A percentile compares a stretch with the other conserved stretches of the same genome.
Conservation (phyloP, 495 filamentous ascomycete genomes). For the Cercophora samala region DNA sequence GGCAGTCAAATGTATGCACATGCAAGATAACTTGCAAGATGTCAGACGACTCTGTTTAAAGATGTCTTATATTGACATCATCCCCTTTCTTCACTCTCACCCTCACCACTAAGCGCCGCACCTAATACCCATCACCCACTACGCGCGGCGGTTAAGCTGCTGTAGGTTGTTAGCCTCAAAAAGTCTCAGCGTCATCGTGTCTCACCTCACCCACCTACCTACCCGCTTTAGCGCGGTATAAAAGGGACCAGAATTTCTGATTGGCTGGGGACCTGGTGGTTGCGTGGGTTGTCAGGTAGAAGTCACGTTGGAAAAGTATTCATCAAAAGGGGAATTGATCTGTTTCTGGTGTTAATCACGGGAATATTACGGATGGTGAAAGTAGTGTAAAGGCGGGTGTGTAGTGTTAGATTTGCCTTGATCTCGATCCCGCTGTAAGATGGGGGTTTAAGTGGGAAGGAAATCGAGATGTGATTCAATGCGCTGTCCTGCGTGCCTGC, state of each 20-base stretch:
- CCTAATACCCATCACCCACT: neutral
- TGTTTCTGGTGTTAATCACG: neutral
- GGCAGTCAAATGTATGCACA: neutral
- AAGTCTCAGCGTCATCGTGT: neutral
- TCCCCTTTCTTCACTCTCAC: neutral
- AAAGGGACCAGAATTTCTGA: neutral
- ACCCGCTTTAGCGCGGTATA: neutral
- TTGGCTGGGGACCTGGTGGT: neutral
- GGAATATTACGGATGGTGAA: neutral
- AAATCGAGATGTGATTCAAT: neutral
- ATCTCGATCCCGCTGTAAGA: too few species aligned
- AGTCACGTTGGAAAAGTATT: neutral
- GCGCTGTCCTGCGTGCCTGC: neutral
- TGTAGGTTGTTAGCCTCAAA: neutral
- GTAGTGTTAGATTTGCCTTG: too few species aligned
- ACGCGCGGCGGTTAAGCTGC: neutral
- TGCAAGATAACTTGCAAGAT: neutral
- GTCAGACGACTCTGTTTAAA: too few species aligned
- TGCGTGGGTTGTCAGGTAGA: neutral
- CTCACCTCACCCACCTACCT: too few species aligned
- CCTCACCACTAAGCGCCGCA: neutral
- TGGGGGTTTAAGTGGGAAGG: too few species aligned
- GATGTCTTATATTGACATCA: too few species aligned
- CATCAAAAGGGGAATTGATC: neutral
- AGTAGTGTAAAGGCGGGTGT: too few species aligned